Evolutionary conservation across 768 basidiomycete species (phyloP).

Genomic region (Coprinopsis marcescibilis): DNA sequence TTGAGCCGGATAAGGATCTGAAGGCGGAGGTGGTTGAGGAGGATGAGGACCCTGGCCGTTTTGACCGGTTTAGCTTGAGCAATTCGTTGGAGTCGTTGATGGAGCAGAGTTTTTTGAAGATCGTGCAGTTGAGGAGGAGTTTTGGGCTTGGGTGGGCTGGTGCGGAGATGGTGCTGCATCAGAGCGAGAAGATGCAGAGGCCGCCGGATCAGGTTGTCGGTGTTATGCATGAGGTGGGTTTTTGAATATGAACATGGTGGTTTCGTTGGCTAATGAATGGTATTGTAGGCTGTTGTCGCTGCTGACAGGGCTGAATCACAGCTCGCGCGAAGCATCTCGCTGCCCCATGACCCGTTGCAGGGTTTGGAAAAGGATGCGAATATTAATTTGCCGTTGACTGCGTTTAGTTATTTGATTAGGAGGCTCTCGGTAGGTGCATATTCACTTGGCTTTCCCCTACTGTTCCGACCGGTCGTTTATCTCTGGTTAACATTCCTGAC

Average conservation of each 20-base stretch:
- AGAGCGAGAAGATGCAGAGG: constrained; percentile 40
- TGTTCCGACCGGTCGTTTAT: background rate
- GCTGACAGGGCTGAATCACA: constrained; percentile 42
- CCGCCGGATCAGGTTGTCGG: constrained; percentile 33
- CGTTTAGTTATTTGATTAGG: constrained; percentile 61
- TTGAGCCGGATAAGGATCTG: constrained; percentile 13
- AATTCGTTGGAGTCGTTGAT: constrained; percentile 56
- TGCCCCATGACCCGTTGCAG: constrained; percentile 54
- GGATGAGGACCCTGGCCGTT: constrained; percentile 33
- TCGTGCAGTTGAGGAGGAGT: constrained; percentile 46
- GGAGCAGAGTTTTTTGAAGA: constrained; percentile 47
- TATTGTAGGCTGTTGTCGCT: constrained; percentile 23
- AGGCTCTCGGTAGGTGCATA: constrained; percentile 46
- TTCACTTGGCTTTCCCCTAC: background rate
- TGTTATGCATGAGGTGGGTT: constrained; percentile 25
- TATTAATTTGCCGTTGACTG: constrained; percentile 56
- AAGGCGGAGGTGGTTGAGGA: constrained; percentile 18
- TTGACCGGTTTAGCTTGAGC: constrained; percentile 61
- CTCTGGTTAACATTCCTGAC: no score
- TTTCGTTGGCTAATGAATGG: constrained; percentile 18
- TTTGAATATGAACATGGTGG: background rate
- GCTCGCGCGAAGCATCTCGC: constrained; percentile 31
- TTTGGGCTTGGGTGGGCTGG: constrained; percentile 64
- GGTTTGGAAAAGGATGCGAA: constrained; percentile 25
- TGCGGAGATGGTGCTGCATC: constrained; percentile 48